Percentiles rank a stretch among this genome's conserved stretches.
phyloP scores from a whole-genome alignment of 352 stramenopile species.

The Globisporangium irregulare region DNA sequence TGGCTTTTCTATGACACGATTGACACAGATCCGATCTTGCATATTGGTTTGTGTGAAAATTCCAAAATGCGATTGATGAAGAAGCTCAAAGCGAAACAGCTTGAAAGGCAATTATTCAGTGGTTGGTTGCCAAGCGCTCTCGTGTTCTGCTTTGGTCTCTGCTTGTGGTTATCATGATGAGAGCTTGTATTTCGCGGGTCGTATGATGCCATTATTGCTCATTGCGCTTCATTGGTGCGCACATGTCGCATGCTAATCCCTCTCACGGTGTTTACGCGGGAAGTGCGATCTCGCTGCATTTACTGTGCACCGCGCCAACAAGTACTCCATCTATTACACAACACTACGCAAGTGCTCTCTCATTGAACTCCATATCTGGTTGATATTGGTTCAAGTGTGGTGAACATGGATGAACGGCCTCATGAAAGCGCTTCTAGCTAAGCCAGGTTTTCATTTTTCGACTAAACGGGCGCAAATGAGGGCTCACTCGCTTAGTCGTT shows the following conservation, averaged over 20 bases:
- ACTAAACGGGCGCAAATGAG: not conserved
- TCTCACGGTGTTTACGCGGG: not conserved
- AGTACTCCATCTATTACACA: not conserved
- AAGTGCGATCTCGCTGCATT: not conserved
- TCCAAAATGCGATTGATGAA: not conserved
- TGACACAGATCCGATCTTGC: not conserved
- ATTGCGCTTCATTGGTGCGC: not conserved
- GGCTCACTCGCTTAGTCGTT: not conserved
- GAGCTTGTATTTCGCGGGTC: not conserved
- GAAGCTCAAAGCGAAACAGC: not conserved
- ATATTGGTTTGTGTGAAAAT: not conserved
- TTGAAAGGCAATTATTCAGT: not conserved
- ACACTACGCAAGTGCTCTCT: not conserved
- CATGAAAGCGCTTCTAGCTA: not conserved
- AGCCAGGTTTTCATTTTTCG: not conserved
- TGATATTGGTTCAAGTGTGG: not conserved
- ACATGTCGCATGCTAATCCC: not conserved
- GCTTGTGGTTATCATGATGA: not conserved
- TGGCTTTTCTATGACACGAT: not conserved
- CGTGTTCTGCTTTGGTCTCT: no score
- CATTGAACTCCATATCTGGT: not conserved
- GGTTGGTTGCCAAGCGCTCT: not conserved
- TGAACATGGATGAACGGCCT: not conserved
- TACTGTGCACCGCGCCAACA: not conserved
- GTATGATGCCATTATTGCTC: not conserved